phyloP scores from a whole-genome alignment of 2,329 filamentous ascomycete genomes.

The Cercospora sesami region DNA sequence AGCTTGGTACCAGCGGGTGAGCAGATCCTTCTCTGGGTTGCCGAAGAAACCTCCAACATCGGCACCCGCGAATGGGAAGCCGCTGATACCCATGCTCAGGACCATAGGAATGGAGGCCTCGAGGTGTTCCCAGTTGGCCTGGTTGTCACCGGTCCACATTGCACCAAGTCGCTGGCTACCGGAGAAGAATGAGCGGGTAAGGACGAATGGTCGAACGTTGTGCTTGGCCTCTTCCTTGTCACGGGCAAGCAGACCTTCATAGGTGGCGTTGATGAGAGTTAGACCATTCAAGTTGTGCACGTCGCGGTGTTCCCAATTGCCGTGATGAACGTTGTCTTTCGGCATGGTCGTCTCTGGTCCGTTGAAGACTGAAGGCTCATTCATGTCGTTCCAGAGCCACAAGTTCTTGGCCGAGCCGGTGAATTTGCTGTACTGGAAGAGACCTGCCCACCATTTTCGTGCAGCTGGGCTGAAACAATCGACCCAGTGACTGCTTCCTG shows the following conservation, averaged over 20 bases:
- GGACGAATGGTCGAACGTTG: constrained; percentile 72
- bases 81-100: constrained; percentile 85
- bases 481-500: constrained; percentile 92
- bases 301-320: constrained; percentile 93
- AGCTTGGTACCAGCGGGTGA: constrained; percentile 93
- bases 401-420: constrained; percentile 82
- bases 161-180: constrained; percentile 87
- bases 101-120: constrained; percentile 91
- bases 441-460: constrained; percentile 82
- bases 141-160: constrained; percentile 99
- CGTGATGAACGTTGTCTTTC: constrained; percentile 92
- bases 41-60: constrained; percentile 98
- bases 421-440: constrained; percentile 88
- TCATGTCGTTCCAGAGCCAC: constrained; percentile 99
- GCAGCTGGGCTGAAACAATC: constrained; percentile 94
- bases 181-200: constrained; percentile 89
- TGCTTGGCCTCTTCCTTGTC: constrained; percentile 73
- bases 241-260: constrained; percentile 76
- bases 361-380: constrained; percentile 98
- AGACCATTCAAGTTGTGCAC: constrained; percentile 94
- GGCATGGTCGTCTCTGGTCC: constrained; percentile 98
- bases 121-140: constrained; percentile 87
- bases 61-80: constrained; percentile 90
- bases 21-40: constrained; percentile 87
- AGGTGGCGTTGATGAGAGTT: constrained; percentile 94